phyloP scores from a whole-genome alignment of 2,329 filamentous ascomycete species.

The Bipolaris sorokiniana region DNA sequence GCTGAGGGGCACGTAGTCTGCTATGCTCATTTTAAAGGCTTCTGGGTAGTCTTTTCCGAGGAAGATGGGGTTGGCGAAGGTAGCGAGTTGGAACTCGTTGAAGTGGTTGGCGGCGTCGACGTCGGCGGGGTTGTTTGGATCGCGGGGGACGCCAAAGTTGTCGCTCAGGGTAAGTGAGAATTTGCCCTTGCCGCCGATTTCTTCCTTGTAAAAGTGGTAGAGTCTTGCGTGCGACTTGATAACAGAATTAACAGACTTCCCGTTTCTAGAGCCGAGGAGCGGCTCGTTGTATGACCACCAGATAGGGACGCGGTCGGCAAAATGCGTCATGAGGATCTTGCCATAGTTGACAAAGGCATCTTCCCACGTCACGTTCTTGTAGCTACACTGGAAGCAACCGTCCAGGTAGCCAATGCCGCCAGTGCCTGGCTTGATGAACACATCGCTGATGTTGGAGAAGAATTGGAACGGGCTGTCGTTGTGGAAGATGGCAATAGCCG shows the following conservation, averaged over 20 bases:
- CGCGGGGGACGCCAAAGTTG: slow-evolving; percentile 47
- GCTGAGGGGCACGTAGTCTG: slow-evolving; percentile 55
- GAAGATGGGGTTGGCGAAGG: slow-evolving; percentile 61
- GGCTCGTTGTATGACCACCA: slow-evolving; percentile 64
- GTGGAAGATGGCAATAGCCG: slow-evolving; percentile 58
- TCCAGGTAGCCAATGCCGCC: slow-evolving; percentile 40
- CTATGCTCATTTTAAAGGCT: slow-evolving; percentile 49
- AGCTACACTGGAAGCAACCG: slow-evolving; percentile 47
- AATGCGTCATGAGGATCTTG: slow-evolving; percentile 59
- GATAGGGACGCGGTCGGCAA: slow-evolving; percentile 58
- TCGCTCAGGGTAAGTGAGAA: slow-evolving; percentile 59
- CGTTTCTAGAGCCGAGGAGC: slow-evolving; percentile 51
- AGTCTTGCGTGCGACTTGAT: slow-evolving; percentile 57
- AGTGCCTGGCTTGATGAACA: slow-evolving; percentile 24
- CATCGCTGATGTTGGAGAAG: slow-evolving; percentile 44
- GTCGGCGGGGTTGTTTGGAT: slow-evolving; percentile 50
- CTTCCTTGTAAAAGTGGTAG: slow-evolving; percentile 61
- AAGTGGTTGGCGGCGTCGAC: slow-evolving; percentile 56
- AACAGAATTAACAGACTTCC: slow-evolving; percentile 45
- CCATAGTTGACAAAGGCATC: slow-evolving; percentile 62
- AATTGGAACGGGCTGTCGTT: slow-evolving; percentile 58
- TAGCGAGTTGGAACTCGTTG: slow-evolving; percentile 51
- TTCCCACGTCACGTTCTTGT: slow-evolving; percentile 55
- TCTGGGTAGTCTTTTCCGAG: slow-evolving; percentile 59
- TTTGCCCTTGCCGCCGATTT: slow-evolving; percentile 58